phyloP scores from a whole-genome alignment of 768 basidiomycete genomes.

The Collybiopsis luxurians region DNA sequence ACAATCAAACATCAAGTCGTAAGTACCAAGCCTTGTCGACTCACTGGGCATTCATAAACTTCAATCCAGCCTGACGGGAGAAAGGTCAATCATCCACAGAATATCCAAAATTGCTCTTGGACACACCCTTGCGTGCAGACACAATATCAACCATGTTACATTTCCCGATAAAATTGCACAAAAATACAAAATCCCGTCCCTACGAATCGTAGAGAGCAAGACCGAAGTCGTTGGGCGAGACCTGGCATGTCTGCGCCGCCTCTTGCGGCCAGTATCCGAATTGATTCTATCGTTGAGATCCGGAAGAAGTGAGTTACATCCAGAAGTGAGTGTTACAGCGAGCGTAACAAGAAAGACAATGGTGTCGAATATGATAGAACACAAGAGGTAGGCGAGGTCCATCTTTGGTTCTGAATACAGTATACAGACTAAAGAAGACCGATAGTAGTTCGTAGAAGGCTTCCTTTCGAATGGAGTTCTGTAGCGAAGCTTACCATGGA shows the following conservation, averaged over 20 bases:
- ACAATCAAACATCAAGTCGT: background rate
- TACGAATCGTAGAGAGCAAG: conserved; percentile 20
- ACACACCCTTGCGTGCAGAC: conserved; percentile 21
- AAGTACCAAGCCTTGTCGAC: conserved; percentile 3
- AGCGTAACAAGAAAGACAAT: conserved; percentile 23
- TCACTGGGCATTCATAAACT: conserved; percentile 27
- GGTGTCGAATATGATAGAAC: conserved; percentile 23
- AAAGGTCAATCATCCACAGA: background rate
- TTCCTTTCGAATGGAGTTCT: background rate
- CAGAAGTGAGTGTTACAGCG: conserved; percentile 10
- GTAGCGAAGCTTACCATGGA: conserved; percentile 3
- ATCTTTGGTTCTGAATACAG: conserved; percentile 10
- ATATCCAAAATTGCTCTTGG: background rate
- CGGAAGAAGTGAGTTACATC: background rate
- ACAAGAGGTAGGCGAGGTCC: conserved; percentile 25
- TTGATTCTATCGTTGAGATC: background rate
- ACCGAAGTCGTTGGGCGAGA: background rate
- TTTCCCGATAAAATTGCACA: conserved; percentile 25
- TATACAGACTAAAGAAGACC: background rate
- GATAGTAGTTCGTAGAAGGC: background rate
- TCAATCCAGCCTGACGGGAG: conserved; percentile 19
- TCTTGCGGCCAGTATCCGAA: too few species aligned
- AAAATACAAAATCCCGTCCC: conserved; percentile 25
- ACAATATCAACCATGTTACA: conserved; percentile 24
- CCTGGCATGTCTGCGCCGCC: background rate